Conservation (phyloP, 148 eudicot genomes). For the Cornus florida region DNA sequence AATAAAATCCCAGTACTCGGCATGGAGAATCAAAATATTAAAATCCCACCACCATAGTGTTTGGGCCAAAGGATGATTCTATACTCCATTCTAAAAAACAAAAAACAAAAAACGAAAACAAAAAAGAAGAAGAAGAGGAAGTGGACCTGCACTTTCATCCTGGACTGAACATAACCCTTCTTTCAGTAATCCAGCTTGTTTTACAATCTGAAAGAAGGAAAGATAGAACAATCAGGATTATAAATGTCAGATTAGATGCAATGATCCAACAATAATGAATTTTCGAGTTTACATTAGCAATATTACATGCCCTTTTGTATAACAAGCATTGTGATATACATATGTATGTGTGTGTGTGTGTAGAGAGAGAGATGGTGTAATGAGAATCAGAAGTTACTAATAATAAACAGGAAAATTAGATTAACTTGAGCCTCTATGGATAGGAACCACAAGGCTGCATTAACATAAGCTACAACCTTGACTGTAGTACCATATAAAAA, state of each 20-base stretch:
- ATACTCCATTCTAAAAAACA: neutral
- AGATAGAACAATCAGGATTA: constrained; percentile 1
- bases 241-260: neutral
- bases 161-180: constrained; percentile 94
- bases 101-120: neutral
- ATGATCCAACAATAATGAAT: neutral
- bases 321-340: neutral
- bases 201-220: constrained; percentile 49
- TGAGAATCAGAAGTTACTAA: neutral
- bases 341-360: too few relatives aligned
- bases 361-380: neutral
- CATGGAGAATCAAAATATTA: neutral
- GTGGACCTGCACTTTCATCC: constrained; percentile 91
- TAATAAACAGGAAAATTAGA: neutral
- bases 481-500: too few relatives aligned
- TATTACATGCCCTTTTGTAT: neutral
- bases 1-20: neutral
- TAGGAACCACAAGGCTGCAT: constrained; percentile 1
- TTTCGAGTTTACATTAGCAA: neutral
- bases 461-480: neutral
- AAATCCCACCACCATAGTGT: neutral
- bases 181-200: constrained; percentile 81
- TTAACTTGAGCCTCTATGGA: neutral
- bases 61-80: neutral
- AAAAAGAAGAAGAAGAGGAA: neutral